Conservation (phyloP, 352 stramenopile genomes). For the Discostella stelligera region DNA sequence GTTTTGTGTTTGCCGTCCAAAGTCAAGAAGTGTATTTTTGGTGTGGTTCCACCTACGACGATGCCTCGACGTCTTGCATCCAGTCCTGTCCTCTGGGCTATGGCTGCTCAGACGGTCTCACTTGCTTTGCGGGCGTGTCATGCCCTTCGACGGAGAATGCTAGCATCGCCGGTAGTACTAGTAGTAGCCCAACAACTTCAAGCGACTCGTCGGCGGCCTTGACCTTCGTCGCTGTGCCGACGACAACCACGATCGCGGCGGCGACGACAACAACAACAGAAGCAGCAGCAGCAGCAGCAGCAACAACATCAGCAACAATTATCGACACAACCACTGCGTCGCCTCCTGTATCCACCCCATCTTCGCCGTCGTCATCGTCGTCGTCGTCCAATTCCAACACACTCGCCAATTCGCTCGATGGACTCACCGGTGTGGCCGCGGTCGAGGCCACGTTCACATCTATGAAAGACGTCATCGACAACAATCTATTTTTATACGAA, state of each 20-base stretch:
- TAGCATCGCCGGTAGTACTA: background rate
- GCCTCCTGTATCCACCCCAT: background rate
- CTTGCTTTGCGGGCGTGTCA: slow-evolving; percentile 20
- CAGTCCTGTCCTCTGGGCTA: slow-evolving; percentile 11
- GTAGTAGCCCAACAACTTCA: too few species aligned
- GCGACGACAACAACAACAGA: too few species aligned
- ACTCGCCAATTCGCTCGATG: slow-evolving; percentile 1
- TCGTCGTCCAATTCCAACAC: slow-evolving; percentile 8
- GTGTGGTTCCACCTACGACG: slow-evolving; percentile 10
- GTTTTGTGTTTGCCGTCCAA: background rate
- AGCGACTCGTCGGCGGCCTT: background rate
- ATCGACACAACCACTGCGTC: background rate
- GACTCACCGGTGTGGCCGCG: slow-evolving; percentile 6
- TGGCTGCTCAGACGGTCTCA: slow-evolving; percentile 8
- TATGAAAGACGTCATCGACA: slow-evolving; percentile 37
- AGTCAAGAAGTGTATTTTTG: slow-evolving; percentile 14
- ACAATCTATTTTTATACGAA: slow-evolving; percentile 49
- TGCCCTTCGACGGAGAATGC: background rate
- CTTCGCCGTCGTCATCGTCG: slow-evolving; percentile 11
- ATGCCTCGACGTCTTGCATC: slow-evolving; percentile 6
- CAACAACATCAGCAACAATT: background rate
- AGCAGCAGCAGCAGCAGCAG: too few species aligned
- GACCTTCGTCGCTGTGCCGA: background rate
- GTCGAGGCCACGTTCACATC: slow-evolving; percentile 29
- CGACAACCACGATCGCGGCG: background rate